Conservation (phyloP, 1,284 basidiomycete species). For the Papiliotrema fonsecae region DNA sequence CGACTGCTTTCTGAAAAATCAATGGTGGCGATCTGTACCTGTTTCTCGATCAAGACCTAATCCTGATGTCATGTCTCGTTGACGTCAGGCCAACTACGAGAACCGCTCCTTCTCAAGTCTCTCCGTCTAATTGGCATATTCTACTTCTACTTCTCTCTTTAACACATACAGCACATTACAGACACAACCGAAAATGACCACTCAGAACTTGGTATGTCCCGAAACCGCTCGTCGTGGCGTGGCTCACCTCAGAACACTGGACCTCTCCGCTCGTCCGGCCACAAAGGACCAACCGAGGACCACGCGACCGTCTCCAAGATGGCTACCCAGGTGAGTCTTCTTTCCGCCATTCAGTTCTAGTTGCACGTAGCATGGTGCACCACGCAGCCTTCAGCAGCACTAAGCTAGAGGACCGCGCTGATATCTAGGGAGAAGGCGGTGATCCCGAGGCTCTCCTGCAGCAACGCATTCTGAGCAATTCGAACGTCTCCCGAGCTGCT, state of each 20-base stretch:
- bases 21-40: no score
- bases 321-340: constrained; percentile 10
- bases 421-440: constrained; percentile 19
- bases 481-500: constrained; percentile 18
- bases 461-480: constrained; percentile 18
- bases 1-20: no score
- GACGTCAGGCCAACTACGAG: no score
- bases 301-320: constrained; percentile 18
- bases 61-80: no score
- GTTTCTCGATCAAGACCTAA: no score
- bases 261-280: constrained; percentile 22
- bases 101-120: no score
- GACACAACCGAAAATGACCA: no score
- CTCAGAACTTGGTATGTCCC: constrained; percentile 20
- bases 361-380: not conserved
- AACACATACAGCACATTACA: no score
- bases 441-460: constrained; percentile 20
- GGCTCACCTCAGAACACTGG: constrained; percentile 15
- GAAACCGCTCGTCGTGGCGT: not conserved
- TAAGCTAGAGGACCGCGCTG: not conserved
- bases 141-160: no score
- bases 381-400: not conserved
- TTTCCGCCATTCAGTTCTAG: not conserved
- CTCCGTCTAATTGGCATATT: no score
- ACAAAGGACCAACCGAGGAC: constrained; percentile 26